These are phyloP conservation scores for Strobilomyces dryophilus DNA, from an alignment of 768 basidiomycete species.

Conservation along the genomic window DNA sequence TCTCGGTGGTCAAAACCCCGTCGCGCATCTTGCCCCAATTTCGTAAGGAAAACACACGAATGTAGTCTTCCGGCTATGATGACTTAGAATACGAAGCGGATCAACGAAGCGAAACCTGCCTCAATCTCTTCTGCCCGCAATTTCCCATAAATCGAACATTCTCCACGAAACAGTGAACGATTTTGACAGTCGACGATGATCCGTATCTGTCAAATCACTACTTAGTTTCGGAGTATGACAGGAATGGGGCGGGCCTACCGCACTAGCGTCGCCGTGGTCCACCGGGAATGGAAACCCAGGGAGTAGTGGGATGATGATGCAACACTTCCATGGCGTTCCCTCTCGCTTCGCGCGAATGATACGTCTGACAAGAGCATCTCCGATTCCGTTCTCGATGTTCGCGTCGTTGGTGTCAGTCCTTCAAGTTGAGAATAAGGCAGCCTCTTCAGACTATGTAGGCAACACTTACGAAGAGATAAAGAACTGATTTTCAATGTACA, in stretches of 20 bases:
- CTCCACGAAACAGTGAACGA: constrained; percentile 81
- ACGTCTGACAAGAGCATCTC: constrained; percentile 87
- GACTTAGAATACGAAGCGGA: background rate
- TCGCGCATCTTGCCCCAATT: constrained; percentile 91
- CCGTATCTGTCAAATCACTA: constrained; percentile 55
- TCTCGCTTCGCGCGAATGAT: constrained; percentile 86
- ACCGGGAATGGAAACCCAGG: constrained; percentile 94
- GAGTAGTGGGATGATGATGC: constrained; percentile 85
- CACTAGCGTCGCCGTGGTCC: constrained; percentile 89
- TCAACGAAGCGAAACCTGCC: constrained; percentile 37
- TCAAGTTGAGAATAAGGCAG: constrained; percentile 1
- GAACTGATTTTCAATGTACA: constrained; percentile 97
- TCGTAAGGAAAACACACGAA: constrained; percentile 84
- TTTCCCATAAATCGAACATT: constrained; percentile 85
- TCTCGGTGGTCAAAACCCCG: constrained; percentile 82
- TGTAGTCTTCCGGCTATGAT: constrained; percentile 85
- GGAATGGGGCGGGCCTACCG: constrained; percentile 46
- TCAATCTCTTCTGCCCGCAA: constrained; percentile 86
- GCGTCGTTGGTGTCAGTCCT: constrained; percentile 84
- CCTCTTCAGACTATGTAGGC: background rate
- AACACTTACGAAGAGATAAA: constrained; percentile 78
- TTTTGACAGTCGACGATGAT: constrained; percentile 97
- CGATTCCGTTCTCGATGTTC: constrained; percentile 88
- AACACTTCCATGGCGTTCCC: constrained; percentile 83
- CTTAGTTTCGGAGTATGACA: background rate